Conservation (phyloP, 495 filamentous ascomycete genomes). For the Hyaloscypha hepaticicola region DNA sequence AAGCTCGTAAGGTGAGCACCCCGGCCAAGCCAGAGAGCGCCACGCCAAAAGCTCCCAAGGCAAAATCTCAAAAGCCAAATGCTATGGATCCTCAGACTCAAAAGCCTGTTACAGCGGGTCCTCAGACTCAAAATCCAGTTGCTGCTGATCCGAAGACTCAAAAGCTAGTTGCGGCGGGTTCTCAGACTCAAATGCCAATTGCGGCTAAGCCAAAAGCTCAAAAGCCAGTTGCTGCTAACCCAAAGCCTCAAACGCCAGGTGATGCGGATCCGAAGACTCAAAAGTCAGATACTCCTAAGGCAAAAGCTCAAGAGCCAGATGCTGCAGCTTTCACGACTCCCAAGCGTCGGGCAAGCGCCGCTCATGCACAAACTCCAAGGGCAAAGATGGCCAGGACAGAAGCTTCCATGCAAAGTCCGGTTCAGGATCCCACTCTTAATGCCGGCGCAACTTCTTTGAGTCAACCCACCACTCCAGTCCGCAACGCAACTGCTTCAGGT, state of each 20-base stretch:
- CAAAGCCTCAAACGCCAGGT: too few relatives aligned
- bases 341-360: neutral
- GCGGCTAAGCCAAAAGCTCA: neutral
- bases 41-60: neutral
- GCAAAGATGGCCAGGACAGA: neutral
- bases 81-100: too few relatives aligned
- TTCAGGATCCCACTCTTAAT: neutral
- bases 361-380: neutral
- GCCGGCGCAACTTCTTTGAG: neutral
- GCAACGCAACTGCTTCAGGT: too few relatives aligned
- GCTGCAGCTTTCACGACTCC: neutral
- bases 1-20: neutral
- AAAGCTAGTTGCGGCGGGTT: too few relatives aligned
- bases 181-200: too few relatives aligned
- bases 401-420: too few relatives aligned
- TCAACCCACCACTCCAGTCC: too few relatives aligned
- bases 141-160: neutral
- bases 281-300: too few relatives aligned
- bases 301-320: neutral
- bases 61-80: too few relatives aligned
- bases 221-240: neutral
- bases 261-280: too few relatives aligned
- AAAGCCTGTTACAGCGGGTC: too few relatives aligned
- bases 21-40: neutral
- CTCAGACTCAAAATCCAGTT: neutral